Evolutionary conservation across 192 early-diverging fungal genomes (phyloP).

Genomic region (Backusella australiensis): DNA sequence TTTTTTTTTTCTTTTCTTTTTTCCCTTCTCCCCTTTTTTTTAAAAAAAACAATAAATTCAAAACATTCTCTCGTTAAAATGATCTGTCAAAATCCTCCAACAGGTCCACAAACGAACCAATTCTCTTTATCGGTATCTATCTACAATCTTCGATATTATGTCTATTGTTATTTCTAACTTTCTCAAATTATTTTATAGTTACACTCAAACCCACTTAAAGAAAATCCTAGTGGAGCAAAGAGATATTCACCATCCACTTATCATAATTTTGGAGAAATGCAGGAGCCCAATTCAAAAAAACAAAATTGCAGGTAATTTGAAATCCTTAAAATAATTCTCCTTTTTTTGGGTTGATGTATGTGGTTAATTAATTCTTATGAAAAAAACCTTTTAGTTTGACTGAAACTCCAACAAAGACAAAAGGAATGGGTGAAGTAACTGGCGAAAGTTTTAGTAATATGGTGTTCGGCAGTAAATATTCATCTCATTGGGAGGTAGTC

Average conservation of each 20-base stretch:
- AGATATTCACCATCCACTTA: not conserved
- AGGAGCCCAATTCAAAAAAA: not conserved
- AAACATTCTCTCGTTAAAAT: not conserved
- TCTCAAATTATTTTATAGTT: not conserved
- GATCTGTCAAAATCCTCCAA: not conserved
- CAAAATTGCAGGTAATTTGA: constrained; percentile 7
- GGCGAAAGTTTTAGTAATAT: not conserved
- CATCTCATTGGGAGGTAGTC: not conserved
- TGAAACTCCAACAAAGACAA: not conserved
- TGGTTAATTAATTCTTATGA: not conserved
- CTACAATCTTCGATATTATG: not conserved
- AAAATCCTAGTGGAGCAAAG: not conserved
- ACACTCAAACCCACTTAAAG: not conserved
- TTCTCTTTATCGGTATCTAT: not conserved
- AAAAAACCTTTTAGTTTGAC: not conserved
- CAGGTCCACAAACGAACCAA: not conserved
- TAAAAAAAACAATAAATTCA: not conserved
- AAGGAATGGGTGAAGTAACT: not conserved
- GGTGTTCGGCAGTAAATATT: not conserved
- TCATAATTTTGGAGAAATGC: not conserved
- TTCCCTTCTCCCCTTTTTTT: not conserved
- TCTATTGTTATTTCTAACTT: not conserved
- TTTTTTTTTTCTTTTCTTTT: not conserved
- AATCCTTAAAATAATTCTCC: not conserved
- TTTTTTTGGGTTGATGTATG: not conserved